Conservation (phyloP, 768 basidiomycete species). For the Phaeolepiota aurea region DNA sequence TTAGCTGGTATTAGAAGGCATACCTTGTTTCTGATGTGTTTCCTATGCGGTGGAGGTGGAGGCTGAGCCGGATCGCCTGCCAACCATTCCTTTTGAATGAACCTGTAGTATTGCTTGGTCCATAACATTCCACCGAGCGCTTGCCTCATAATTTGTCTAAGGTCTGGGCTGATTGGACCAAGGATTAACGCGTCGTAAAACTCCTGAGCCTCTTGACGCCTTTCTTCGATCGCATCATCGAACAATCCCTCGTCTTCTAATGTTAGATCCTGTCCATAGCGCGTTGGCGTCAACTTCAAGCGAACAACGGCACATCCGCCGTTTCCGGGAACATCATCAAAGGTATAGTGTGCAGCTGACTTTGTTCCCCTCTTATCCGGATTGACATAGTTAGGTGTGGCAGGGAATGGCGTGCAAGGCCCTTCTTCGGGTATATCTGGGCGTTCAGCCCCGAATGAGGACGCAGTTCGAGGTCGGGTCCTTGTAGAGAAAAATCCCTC, state of each 20-base stretch:
- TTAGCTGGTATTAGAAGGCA: slow-evolving; percentile 81
- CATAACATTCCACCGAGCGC: slow-evolving; percentile 96
- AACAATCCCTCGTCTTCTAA: slow-evolving; percentile 85
- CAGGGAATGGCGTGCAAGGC: slow-evolving; percentile 53
- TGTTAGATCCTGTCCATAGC: slow-evolving; percentile 67
- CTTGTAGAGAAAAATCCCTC: slow-evolving; percentile 39
- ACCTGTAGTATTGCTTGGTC: slow-evolving; percentile 97
- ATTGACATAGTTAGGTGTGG: slow-evolving; percentile 61
- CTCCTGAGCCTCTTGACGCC: slow-evolving; percentile 91
- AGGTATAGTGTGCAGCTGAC: slow-evolving; percentile 85
- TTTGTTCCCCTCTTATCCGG: slow-evolving; percentile 88
- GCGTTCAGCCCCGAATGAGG: slow-evolving; percentile 27
- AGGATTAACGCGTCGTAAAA: slow-evolving; percentile 80
- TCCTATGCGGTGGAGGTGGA: slow-evolving; percentile 84
- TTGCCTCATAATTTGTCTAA: slow-evolving; percentile 94
- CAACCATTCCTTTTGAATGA: slow-evolving; percentile 95
- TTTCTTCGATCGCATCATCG: slow-evolving; percentile 83
- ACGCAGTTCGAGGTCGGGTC: slow-evolving; percentile 43
- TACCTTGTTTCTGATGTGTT: slow-evolving; percentile 77
- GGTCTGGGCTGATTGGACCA: slow-evolving; percentile 84
- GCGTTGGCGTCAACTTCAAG: slow-evolving; percentile 78
- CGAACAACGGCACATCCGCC: slow-evolving; percentile 96
- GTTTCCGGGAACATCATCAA: slow-evolving; percentile 76
- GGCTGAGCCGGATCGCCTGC: slow-evolving; percentile 95
- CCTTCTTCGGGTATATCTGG: slow-evolving; percentile 40